A percentile compares a stretch with the other conserved stretches of the same genome.
Conservation (phyloP, 495 filamentous ascomycete genomes). For the Aspergillus bertholletiae region DNA sequence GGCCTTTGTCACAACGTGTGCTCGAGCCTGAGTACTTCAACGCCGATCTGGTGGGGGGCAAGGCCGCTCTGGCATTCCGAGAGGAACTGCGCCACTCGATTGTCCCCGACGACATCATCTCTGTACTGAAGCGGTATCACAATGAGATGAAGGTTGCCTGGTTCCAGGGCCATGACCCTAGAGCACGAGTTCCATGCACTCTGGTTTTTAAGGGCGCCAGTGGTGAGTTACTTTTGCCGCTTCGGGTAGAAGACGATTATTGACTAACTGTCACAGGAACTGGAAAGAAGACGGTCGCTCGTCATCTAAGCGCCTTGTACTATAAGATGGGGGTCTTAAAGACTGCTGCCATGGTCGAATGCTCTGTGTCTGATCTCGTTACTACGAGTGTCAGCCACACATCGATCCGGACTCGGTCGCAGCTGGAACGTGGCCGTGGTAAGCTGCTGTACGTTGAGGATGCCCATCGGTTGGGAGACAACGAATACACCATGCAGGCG, state of each 20-base stretch:
- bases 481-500: conserved; percentile 52
- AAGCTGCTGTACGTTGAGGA: conserved; percentile 68
- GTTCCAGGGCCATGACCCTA: conserved; percentile 10
- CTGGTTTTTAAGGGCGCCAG: conserved; percentile 19
- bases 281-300: conserved; percentile 46
- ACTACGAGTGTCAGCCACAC: conserved; percentile 54
- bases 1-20: conserved; percentile 1
- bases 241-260: neutral
- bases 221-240: conserved; percentile 3
- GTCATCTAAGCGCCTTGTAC: conserved; percentile 21
- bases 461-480: conserved; percentile 56
- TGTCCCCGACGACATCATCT: conserved; percentile 16
- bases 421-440: conserved; percentile 57
- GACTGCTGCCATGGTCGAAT: conserved; percentile 30
- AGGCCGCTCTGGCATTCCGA: conserved; percentile 8
- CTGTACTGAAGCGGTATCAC: conserved; percentile 15
- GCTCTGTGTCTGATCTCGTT: conserved; percentile 37
- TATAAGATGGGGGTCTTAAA: conserved; percentile 39
- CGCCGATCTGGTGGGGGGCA: conserved; percentile 1
- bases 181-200: conserved; percentile 3
- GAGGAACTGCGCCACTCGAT: conserved; percentile 13
- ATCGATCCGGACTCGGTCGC: conserved; percentile 56
- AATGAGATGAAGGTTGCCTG: conserved; percentile 13
- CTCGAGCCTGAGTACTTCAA: conserved; percentile 17
- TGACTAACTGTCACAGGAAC: conserved; percentile 25